These are phyloP conservation scores for Stylosanthes scabra DNA, from an alignment of 331 rosid genomes.

Conservation along the genomic window DNA sequence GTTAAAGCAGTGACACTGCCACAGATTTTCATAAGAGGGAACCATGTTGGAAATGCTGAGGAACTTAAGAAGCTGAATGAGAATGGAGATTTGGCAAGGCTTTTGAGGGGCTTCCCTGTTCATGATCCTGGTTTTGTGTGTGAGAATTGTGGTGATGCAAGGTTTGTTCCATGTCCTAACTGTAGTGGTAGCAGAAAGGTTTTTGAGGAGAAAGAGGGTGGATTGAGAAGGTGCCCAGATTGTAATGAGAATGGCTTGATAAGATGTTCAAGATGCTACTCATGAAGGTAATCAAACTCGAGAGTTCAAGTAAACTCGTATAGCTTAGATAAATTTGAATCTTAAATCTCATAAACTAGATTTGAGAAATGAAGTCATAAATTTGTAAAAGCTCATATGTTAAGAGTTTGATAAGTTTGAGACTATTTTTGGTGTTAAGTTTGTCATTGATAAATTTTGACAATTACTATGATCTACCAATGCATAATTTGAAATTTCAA, in stretches of 20 bases:
- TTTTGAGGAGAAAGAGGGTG: constrained; percentile 66
- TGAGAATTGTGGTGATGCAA: constrained; percentile 72
- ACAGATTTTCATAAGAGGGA: constrained; percentile 74
- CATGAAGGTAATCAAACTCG: constrained; percentile 31
- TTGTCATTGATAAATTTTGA: constrained; percentile 40
- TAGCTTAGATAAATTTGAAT: too few species aligned
- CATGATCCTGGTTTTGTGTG: constrained; percentile 68
- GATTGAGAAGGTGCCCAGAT: constrained; percentile 62
- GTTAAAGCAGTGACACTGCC: constrained; percentile 63
- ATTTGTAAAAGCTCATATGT: too few species aligned
- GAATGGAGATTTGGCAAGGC: constrained; percentile 62
- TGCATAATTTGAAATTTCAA: constrained; percentile 37
- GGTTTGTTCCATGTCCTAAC: constrained; percentile 78
- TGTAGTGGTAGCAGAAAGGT: constrained; percentile 85
- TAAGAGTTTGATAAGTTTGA: neutral
- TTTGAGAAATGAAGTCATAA: too few species aligned
- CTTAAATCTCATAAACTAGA: too few species aligned
- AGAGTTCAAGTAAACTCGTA: too few species aligned
- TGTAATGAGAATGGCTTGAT: constrained; percentile 94
- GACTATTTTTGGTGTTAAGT: neutral
- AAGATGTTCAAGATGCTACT: constrained; percentile 71
- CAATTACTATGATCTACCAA: constrained; percentile 26
- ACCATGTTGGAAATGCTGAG: constrained; percentile 76
- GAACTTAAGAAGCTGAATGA: constrained; percentile 71
- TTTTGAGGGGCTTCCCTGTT: constrained; percentile 61